phyloP scores from a whole-genome alignment of 2,329 filamentous ascomycete genomes.

The Dothistroma pini region DNA sequence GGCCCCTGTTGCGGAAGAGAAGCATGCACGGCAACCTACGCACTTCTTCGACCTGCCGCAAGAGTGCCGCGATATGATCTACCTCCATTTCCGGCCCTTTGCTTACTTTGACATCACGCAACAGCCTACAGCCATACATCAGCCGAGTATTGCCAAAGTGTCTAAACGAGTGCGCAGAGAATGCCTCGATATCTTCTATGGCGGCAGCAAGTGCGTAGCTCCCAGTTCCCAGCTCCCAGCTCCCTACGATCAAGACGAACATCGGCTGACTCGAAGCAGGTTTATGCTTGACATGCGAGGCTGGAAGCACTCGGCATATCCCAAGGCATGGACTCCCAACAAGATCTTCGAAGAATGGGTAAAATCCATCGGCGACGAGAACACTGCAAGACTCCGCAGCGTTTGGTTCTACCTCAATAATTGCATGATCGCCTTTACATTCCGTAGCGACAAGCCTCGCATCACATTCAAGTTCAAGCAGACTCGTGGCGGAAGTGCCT shows the following conservation, averaged over 20 bases:
- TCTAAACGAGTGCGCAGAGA: constrained; percentile 17
- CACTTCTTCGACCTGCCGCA: constrained; percentile 21
- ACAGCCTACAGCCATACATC: constrained; percentile 9
- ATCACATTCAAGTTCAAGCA: constrained; percentile 8
- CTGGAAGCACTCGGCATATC: constrained; percentile 15
- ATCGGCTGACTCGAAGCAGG: constrained; percentile 1
- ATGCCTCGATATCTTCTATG: constrained; percentile 22
- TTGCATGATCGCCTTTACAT: constrained; percentile 16
- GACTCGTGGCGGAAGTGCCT: neutral
- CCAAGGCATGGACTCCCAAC: constrained; percentile 16
- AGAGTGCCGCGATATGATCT: constrained; percentile 25
- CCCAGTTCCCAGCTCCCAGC: too few relatives aligned
- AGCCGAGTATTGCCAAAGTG: constrained; percentile 15
- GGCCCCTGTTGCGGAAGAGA: neutral
- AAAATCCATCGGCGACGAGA: constrained; percentile 22
- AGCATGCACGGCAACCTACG: neutral
- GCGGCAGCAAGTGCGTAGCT: constrained; percentile 12
- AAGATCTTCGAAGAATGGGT: constrained; percentile 23
- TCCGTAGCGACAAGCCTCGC: constrained; percentile 10
- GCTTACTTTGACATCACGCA: constrained; percentile 15
- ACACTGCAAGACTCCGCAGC: constrained; percentile 18
- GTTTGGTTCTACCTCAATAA: constrained; percentile 18
- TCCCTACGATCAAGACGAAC: neutral
- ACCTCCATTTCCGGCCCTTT: constrained; percentile 13
- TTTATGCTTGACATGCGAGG: constrained; percentile 21